Conservation (phyloP, 139 green algal species). For the Chlorella sp. region DNA sequence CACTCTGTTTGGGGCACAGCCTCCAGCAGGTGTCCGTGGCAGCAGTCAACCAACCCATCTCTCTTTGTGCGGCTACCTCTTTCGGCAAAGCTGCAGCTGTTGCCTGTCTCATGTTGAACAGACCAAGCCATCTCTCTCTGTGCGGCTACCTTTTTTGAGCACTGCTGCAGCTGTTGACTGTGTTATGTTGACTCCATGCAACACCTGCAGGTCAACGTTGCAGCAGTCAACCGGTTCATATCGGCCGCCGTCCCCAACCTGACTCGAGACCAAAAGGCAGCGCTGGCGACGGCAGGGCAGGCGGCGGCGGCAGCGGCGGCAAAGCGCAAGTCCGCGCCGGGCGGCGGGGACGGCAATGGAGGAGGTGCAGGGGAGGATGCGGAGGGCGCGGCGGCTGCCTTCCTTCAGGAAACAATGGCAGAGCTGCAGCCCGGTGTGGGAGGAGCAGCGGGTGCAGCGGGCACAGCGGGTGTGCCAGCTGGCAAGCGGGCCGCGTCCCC, state of each 20-base stretch:
- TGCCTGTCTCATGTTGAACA: too few species aligned
- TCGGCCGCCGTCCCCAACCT: slow-evolving; percentile 64
- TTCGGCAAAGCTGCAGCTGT: too few species aligned
- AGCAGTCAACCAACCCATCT: too few species aligned
- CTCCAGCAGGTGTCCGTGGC: too few species aligned
- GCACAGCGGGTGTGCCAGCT: background rate
- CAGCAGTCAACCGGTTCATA: slow-evolving; percentile 71
- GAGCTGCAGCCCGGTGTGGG: background rate
- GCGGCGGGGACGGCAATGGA: too few species aligned
- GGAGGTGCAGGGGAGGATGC: background rate
- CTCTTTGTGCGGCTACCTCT: too few species aligned
- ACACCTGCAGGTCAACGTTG: slow-evolving; percentile 50
- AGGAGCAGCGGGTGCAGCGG: background rate
- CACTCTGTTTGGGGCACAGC: too few species aligned
- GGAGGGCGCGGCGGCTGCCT: background rate
- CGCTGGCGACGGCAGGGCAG: slow-evolving; percentile 12
- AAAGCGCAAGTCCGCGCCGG: background rate
- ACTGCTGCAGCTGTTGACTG: background rate
- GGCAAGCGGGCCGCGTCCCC: background rate
- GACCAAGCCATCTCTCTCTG: too few species aligned
- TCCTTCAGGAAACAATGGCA: slow-evolving; percentile 3
- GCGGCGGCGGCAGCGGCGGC: background rate
- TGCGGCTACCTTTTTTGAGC: background rate
- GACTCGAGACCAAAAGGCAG: slow-evolving; percentile 41
- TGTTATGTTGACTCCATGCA: background rate